A percentile compares a stretch with the other conserved stretches of the same genome.
phyloP scores from a whole-genome alignment of 2,329 filamentous ascomycete species.

The Colletotrichum sp. region DNA sequence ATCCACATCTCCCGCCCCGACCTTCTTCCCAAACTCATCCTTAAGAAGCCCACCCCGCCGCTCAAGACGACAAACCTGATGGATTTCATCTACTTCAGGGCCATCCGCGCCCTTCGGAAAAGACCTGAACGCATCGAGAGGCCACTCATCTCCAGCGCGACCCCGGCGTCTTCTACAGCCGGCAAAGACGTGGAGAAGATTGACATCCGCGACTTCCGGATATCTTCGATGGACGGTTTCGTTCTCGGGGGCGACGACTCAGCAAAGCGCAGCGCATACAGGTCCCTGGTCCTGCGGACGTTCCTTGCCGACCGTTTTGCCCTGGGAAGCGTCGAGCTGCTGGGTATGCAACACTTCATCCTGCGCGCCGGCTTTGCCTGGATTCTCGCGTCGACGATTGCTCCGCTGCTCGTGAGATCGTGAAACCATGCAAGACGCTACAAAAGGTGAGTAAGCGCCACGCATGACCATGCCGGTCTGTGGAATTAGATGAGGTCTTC shows the following conservation, averaged over 20 bases:
- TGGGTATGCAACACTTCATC: constrained; percentile 36
- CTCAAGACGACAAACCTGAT: constrained; percentile 36
- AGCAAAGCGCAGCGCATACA: constrained; percentile 36
- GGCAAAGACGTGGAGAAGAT: constrained; percentile 20
- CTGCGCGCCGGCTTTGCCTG: constrained; percentile 37
- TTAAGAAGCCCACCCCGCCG: constrained; percentile 41
- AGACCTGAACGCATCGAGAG: constrained; percentile 44
- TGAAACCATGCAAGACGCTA: not conserved
- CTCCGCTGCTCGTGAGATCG: not conserved
- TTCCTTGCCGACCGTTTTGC: constrained; percentile 49
- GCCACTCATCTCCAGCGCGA: constrained; percentile 43
- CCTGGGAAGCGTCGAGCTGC: constrained; percentile 37
- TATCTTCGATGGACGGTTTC: constrained; percentile 57
- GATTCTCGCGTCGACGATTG: constrained; percentile 25
- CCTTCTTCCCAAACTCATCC: constrained; percentile 50
- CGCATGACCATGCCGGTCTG: not conserved
- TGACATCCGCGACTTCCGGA: constrained; percentile 53
- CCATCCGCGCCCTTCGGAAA: constrained; percentile 48
- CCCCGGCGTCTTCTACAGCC: not conserved
- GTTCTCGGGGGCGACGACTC: constrained; percentile 39
- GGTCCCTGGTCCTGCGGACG: constrained; percentile 40
- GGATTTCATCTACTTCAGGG: constrained; percentile 46
- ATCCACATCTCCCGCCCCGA: constrained; percentile 61
- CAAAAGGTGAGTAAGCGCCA: not conserved
- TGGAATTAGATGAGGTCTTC: not conserved